These are phyloP conservation scores for Tympanopsis confertula DNA, from an alignment of 2,329 filamentous ascomycete genomes.

Conservation along the genomic window DNA sequence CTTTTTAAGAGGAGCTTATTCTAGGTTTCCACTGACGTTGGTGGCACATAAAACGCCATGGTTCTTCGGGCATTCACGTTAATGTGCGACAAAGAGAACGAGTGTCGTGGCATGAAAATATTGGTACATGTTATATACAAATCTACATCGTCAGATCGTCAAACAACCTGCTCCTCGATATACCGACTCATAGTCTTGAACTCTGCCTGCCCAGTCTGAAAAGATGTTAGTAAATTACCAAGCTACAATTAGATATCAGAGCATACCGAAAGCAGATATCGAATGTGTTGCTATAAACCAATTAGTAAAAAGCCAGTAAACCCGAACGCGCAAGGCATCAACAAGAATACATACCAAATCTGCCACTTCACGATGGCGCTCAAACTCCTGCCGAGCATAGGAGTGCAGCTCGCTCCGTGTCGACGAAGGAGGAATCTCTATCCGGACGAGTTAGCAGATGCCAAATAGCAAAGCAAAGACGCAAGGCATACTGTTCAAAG, in stretches of 20 bases:
- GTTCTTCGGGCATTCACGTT: too few species aligned
- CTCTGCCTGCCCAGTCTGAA: conserved; percentile 28
- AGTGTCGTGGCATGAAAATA: too few species aligned
- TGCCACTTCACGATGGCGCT: conserved; percentile 24
- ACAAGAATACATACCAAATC: conserved; percentile 19
- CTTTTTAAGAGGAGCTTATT: too few species aligned
- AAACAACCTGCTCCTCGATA: conserved; percentile 26
- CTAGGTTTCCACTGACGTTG: too few species aligned
- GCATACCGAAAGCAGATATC: conserved; percentile 28
- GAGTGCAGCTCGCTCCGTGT: conserved; percentile 23
- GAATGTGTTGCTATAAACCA: conserved; percentile 19
- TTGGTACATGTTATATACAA: too few species aligned
- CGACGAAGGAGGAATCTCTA: conserved; percentile 23
- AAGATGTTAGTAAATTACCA: neutral
- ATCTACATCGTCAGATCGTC: conserved; percentile 4
- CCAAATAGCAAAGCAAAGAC: conserved; percentile 1
- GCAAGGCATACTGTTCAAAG: conserved; percentile 17
- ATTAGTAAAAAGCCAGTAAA: neutral
- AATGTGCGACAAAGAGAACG: too few species aligned
- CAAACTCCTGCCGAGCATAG: conserved; percentile 30
- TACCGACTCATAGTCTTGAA: conserved; percentile 31
- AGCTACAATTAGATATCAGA: neutral
- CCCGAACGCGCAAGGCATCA: neutral
- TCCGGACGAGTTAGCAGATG: neutral
- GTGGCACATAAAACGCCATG: too few species aligned